Conservation (phyloP, 2,329 filamentous ascomycete species). For the Alternaria ventricosa region DNA sequence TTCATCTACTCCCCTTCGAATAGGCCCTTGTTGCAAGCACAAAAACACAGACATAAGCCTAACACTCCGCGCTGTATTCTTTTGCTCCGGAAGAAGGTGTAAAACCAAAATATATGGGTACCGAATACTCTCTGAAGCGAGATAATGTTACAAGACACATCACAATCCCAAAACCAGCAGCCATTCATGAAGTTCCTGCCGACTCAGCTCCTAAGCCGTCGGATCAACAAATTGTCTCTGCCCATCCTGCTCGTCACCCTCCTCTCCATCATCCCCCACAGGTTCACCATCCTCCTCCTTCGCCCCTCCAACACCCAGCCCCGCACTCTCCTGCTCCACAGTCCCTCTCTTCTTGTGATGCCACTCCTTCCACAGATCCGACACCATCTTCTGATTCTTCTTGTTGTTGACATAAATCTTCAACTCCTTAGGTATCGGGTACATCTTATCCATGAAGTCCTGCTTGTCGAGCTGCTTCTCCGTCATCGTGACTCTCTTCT, state of each 20-base stretch:
- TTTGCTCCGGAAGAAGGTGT: neutral
- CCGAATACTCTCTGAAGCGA: neutral
- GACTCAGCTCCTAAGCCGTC: neutral
- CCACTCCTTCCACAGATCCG: conserved; percentile 29
- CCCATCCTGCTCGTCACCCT: neutral
- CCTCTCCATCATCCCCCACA: neutral
- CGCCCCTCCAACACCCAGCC: neutral
- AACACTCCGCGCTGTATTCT: neutral
- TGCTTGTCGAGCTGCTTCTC: conserved; percentile 19
- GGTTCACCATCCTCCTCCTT: neutral
- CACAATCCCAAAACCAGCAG: neutral
- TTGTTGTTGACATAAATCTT: neutral
- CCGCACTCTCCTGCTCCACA: neutral
- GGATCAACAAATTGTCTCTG: neutral
- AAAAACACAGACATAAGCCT: neutral
- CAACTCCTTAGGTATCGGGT: conserved; percentile 21
- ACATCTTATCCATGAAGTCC: conserved; percentile 9
- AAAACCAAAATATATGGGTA: neutral
- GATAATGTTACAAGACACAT: no score
- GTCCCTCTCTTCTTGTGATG: conserved; percentile 21
- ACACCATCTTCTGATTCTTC: conserved; percentile 1
- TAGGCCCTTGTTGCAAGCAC: neutral
- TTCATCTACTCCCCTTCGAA: neutral
- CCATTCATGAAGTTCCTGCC: neutral
- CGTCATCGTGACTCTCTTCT: conserved; percentile 9